phyloP scores from a whole-genome alignment of 2,329 filamentous ascomycete genomes.

The Fonsecaea pugnacius region DNA sequence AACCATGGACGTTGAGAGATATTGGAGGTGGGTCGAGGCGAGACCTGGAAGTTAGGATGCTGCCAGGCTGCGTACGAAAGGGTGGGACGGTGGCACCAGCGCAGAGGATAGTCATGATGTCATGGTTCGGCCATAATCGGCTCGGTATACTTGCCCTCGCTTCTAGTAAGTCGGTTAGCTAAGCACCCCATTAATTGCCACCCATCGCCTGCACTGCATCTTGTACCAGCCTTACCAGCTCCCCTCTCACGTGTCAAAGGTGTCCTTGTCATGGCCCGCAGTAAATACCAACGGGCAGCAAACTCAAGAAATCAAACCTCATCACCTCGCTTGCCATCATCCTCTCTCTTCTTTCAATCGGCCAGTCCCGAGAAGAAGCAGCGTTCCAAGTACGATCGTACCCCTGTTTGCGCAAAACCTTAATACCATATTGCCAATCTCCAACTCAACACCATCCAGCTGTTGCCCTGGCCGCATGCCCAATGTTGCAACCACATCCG shows the following conservation, averaged over 20 bases:
- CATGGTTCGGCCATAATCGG: not conserved
- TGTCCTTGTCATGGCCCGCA: not conserved
- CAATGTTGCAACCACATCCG: not conserved
- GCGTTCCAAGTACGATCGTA: not conserved
- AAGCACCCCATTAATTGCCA: not conserved
- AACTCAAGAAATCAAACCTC: conserved; percentile 1
- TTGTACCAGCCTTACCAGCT: not conserved
- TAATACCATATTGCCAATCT: not conserved
- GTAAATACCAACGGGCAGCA: not conserved
- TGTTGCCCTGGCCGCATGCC: not conserved
- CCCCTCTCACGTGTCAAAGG: not conserved
- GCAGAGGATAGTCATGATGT: not conserved
- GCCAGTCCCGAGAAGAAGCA: not conserved
- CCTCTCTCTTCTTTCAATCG: not conserved
- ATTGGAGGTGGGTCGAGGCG: not conserved
- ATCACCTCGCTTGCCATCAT: not conserved
- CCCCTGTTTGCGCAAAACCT: not conserved
- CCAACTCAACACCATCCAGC: not conserved
- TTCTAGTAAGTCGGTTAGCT: not conserved
- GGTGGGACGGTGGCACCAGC: not conserved
- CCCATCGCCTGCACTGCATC: not conserved
- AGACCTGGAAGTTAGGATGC: not conserved
- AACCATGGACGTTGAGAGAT: not conserved
- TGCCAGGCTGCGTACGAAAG: not conserved
- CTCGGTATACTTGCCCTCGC: not conserved